These are phyloP conservation scores for Camellia japonica DNA, from an alignment of 148 eudicot species.

Conservation along the genomic window DNA sequence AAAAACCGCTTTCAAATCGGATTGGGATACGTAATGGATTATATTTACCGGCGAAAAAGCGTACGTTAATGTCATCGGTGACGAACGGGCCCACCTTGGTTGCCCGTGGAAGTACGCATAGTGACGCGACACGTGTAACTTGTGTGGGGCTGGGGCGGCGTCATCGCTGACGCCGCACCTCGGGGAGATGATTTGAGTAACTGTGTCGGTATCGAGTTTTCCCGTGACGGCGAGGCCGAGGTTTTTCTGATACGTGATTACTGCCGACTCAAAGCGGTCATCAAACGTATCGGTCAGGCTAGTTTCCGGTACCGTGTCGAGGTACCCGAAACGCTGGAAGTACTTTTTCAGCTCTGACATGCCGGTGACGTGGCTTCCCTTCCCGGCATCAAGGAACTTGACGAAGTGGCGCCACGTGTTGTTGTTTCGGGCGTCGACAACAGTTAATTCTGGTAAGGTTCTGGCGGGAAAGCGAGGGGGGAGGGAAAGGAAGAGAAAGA, in stretches of 20 bases:
- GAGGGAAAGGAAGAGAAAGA: conserved; percentile 10
- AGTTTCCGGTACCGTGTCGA: conserved; percentile 14
- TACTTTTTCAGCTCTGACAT: conserved; percentile 59
- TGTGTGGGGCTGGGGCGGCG: neutral
- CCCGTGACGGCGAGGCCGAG: conserved; percentile 54
- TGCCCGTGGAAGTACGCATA: conserved; percentile 48
- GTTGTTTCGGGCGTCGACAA: conserved; percentile 12
- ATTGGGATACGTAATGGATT: neutral
- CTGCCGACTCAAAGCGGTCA: conserved; percentile 42
- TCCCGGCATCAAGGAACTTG: conserved; percentile 45
- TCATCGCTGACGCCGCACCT: conserved; percentile 42
- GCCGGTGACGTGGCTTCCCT: conserved; percentile 49
- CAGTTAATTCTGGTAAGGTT: conserved; percentile 18
- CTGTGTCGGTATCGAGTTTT: conserved; percentile 45
- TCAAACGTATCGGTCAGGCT: conserved; percentile 50
- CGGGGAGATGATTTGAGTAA: conserved; percentile 45
- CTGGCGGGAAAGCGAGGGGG: conserved; percentile 40
- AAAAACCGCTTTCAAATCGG: conserved; percentile 41
- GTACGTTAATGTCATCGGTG: conserved; percentile 47
- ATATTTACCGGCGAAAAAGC: conserved; percentile 34
- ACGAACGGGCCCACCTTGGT: conserved; percentile 53
- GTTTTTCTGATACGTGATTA: conserved; percentile 47
- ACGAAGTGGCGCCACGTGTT: conserved; percentile 50
- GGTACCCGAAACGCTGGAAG: conserved; percentile 70
- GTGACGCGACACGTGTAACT: conserved; percentile 31